Evolutionary conservation across 495 filamentous ascomycete genomes (phyloP), one percentile per base, ranked within the genome.

Genomic region (Penicillium waksmanii): DNA sequence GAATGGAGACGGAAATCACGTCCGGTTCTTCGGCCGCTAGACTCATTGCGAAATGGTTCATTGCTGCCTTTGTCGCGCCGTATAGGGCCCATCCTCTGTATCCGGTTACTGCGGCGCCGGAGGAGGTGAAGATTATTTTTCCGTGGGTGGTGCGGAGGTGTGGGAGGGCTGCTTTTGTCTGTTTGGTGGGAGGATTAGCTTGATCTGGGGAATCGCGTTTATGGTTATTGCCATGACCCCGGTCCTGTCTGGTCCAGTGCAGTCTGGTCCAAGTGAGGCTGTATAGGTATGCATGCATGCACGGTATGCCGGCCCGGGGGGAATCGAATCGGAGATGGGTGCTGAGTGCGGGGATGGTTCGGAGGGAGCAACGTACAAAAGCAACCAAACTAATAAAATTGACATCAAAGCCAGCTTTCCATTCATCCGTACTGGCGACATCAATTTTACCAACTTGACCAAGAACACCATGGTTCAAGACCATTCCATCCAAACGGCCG

Each of bases 381-480:
- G 84, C 86, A 47, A 97, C 78, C 38, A 85, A 83, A 56, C 89
- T 90, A 71, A 97, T 88, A 61, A 96, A 83, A 66, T 97, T 97
- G 55, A 91, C 80, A 63, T 96, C 89, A 64, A 89, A 97, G 15
- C 81, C 76, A n/a, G 72, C 69, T 70, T 83, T 85, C 92, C 92
- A 97, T 58, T 90, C 87, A 56, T 90, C 82, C 0, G 82, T 62
- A 51, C 84, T 80, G 7, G 81, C 77, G 18, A 92, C 80, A 12
- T 75, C 84, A 51, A 97, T 76, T 55, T 83, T 87, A 21, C 83
- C 84, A n/a, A 96, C 88, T 17, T 93, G 92, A 18, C 85, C 82
- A 36, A 98, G 72, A 8, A 87, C 80, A 3, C 92, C 93, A 69
- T 98, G 95, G 69, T 97, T 97, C 42, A 98, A 73, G 18, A 97